Conservation (phyloP, 2,329 filamentous ascomycete species). For the Sphaerulina populicola region DNA sequence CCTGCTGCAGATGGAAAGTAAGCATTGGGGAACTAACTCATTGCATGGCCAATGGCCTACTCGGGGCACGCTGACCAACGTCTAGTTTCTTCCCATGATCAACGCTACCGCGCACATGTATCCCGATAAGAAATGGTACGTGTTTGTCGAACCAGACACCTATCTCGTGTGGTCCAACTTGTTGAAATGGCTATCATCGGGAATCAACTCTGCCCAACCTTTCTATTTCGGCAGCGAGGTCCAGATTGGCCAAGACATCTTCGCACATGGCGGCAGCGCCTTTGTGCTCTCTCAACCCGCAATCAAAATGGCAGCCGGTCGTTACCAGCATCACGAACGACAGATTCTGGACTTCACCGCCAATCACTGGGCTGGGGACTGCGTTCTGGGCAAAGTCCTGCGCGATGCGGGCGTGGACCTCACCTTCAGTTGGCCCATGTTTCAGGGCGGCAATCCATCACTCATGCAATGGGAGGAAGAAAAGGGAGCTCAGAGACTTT, state of each 20-base stretch:
- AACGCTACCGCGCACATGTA: conserved; percentile 28
- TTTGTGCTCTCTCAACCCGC: conserved; percentile 39
- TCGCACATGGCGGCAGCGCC: conserved; percentile 38
- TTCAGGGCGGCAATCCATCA: conserved; percentile 35
- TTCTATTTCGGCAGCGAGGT: conserved; percentile 50
- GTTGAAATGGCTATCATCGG: conserved; percentile 43
- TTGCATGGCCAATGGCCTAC: background rate
- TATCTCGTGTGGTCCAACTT: conserved; percentile 49
- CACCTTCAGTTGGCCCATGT: conserved; percentile 37
- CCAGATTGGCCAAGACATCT: conserved; percentile 36
- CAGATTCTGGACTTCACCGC: conserved; percentile 38
- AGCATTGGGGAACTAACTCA: background rate
- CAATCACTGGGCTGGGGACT: conserved; percentile 48
- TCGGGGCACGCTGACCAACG: background rate
- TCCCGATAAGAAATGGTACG: conserved; percentile 49
- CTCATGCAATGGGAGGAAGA: conserved; percentile 33
- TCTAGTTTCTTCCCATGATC: conserved; percentile 48
- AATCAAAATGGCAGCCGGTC: conserved; percentile 26
- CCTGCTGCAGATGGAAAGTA: background rate
- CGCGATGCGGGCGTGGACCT: conserved; percentile 38
- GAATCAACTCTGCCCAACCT: conserved; percentile 43
- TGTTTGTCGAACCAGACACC: conserved; percentile 54
- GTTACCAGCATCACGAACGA: conserved; percentile 37
- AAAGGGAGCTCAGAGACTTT: conserved; percentile 29
- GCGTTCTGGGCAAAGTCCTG: conserved; percentile 44